Evolutionary conservation across 805 yeast genomes (phyloP).

Genomic region (Blastobotrys peoriensis): DNA sequence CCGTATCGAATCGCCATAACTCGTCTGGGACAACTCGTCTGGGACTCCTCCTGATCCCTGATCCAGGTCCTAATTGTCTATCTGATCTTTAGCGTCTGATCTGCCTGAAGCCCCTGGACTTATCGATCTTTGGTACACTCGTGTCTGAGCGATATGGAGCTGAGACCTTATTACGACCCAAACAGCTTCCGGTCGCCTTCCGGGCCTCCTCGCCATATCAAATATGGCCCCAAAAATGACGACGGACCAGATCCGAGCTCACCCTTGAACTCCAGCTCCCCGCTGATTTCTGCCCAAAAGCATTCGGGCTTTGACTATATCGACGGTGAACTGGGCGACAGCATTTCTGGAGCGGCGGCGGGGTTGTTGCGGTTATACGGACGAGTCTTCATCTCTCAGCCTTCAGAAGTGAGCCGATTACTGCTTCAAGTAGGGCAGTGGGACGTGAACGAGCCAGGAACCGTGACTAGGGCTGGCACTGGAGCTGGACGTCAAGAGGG

Average conservation of each 20-base stretch:
- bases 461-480: neutral
- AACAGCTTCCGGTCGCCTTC: conserved; percentile 47
- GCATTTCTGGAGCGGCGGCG: conserved; percentile 49
- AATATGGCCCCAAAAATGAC: conserved; percentile 35
- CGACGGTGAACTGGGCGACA: conserved; percentile 47
- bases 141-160: neutral
- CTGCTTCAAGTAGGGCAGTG: conserved; percentile 71
- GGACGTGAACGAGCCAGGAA: conserved; percentile 8
- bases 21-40: too few species aligned
- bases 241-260: conserved; percentile 54
- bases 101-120: too few species aligned
- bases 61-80: too few species aligned
- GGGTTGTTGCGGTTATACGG: conserved; percentile 65
- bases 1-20: too few species aligned
- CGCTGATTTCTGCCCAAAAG: too few species aligned
- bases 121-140: too few species aligned
- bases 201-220: conserved; percentile 7
- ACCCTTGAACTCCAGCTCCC: conserved; percentile 1
- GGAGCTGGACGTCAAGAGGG: conserved; percentile 1
- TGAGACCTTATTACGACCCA: conserved; percentile 66
- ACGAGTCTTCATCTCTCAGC: conserved; percentile 69
- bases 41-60: too few species aligned
- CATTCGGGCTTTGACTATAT: conserved; percentile 44
- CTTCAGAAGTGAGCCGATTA: conserved; percentile 77
- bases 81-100: too few species aligned